phyloP scores from a whole-genome alignment of 2,329 filamentous ascomycete species.

The Parafenestella ontariensis region DNA sequence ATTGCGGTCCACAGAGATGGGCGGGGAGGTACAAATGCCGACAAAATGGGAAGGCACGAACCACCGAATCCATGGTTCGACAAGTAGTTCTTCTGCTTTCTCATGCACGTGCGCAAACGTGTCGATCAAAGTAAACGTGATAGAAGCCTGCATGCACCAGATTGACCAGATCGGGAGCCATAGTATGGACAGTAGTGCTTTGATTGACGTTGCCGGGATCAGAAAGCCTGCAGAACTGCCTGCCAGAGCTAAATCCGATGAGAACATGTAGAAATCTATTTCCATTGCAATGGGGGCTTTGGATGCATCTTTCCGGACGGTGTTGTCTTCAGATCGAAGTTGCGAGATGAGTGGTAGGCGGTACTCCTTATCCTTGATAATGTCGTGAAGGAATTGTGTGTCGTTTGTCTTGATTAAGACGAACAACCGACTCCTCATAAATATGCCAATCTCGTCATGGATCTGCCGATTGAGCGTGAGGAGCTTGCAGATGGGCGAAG shows the following conservation, averaged over 20 bases:
- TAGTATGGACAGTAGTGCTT: background rate
- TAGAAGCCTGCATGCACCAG: background rate
- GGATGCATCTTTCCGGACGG: background rate
- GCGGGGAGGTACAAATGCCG: background rate
- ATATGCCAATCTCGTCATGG: slow-evolving; percentile 1
- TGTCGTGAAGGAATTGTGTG: background rate
- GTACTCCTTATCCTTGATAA: background rate
- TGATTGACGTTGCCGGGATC: slow-evolving; percentile 1
- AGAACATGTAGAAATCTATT: slow-evolving; percentile 3
- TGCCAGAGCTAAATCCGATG: background rate
- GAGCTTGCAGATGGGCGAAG: slow-evolving; percentile 7
- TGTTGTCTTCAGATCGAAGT: slow-evolving; percentile 1
- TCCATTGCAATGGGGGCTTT: slow-evolving; percentile 10
- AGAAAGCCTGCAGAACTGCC: slow-evolving; percentile 2
- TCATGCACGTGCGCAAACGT: slow-evolving; percentile 4
- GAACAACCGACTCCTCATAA: slow-evolving; percentile 1
- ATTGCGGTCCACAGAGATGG: background rate
- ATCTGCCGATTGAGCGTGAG: slow-evolving; percentile 6
- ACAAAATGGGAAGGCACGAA: background rate
- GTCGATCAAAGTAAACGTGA: background rate
- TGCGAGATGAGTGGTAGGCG: slow-evolving; percentile 7
- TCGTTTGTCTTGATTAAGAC: slow-evolving; percentile 11
- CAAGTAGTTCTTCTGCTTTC: slow-evolving; percentile 5
- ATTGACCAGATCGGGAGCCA: background rate
- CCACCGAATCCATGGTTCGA: background rate